Conservation (phyloP, 1,139 yeast species). For the Diutina siamensis region DNA sequence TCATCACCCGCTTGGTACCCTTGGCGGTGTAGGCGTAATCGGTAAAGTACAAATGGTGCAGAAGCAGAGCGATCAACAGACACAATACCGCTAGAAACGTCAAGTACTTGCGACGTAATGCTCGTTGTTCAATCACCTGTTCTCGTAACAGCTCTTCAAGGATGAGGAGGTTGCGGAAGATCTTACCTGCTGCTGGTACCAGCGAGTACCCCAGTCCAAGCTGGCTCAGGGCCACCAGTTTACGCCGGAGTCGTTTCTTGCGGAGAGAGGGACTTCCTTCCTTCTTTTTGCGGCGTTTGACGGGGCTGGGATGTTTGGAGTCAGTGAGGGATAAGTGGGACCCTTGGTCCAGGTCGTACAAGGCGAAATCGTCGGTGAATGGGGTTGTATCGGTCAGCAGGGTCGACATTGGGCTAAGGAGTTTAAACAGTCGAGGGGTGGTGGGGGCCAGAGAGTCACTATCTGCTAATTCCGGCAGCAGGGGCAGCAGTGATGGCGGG, state of each 20-base stretch:
- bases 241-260: background rate
- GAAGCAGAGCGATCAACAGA: conserved; percentile 29
- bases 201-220: background rate
- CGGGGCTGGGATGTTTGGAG: background rate
- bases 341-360: conserved; percentile 2
- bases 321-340: background rate
- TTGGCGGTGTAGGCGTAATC: conserved; percentile 12
- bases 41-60: conserved; percentile 28
- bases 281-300: background rate
- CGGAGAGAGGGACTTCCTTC: background rate
- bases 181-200: conserved; percentile 52
- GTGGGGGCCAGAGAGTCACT: background rate
- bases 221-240: background rate
- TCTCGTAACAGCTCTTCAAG: conserved; percentile 75
- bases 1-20: conserved; percentile 31
- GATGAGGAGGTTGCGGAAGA: conserved; percentile 68
- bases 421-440: background rate
- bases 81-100: conserved; percentile 49
- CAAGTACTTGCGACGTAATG: conserved; percentile 61
- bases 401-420: background rate
- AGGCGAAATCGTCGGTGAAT: background rate
- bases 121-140: conserved; percentile 65
- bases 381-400: conserved; percentile 2
- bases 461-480: background rate
- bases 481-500: background rate